Conservation (phyloP, 1,284 basidiomycete species). For the Peniophora sp. region DNA sequence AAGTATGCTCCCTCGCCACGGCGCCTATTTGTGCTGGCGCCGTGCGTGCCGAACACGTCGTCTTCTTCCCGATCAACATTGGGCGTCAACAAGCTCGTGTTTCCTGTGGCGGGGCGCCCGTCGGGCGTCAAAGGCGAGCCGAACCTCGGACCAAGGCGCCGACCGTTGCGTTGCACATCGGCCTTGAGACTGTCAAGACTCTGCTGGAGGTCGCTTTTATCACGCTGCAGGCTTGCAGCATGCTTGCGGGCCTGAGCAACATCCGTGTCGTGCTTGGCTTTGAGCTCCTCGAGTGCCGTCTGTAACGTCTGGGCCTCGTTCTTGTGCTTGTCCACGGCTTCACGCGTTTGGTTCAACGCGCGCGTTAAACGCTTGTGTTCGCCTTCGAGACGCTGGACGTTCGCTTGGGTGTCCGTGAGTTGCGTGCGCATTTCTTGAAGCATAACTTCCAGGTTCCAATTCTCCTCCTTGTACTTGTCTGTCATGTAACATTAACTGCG, state of each 20-base stretch:
- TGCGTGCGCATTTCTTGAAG: constrained; percentile 82
- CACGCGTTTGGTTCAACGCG: constrained; percentile 66
- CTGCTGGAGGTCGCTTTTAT: constrained; percentile 87
- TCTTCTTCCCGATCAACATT: constrained; percentile 48
- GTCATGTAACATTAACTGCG: constrained; percentile 4
- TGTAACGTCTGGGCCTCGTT: constrained; percentile 77
- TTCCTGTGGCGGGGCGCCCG: constrained; percentile 22
- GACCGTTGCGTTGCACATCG: constrained; percentile 55
- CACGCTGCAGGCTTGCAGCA: constrained; percentile 81
- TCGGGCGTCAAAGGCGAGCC: constrained; percentile 66
- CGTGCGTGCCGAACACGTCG: constrained; percentile 56
- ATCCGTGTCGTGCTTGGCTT: constrained; percentile 88
- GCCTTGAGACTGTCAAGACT: constrained; percentile 69
- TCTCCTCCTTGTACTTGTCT: constrained; percentile 93
- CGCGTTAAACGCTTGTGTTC: constrained; percentile 81
- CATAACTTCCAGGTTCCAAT: constrained; percentile 95
- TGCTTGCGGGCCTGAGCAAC: constrained; percentile 85
- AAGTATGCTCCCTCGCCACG: constrained; percentile 51
- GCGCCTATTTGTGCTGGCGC: constrained; percentile 52
- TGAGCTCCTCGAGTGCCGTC: constrained; percentile 63
- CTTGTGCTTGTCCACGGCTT: constrained; percentile 79
- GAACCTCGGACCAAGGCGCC: constrained; percentile 47
- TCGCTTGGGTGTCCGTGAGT: constrained; percentile 58
- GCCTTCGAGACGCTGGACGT: constrained; percentile 64
- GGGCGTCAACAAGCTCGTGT: constrained; percentile 50